Evolutionary conservation across 345 rosid genomes (phyloP), one percentile per base, ranked within the genome.

Genomic region (Moricandia arvensis): DNA sequence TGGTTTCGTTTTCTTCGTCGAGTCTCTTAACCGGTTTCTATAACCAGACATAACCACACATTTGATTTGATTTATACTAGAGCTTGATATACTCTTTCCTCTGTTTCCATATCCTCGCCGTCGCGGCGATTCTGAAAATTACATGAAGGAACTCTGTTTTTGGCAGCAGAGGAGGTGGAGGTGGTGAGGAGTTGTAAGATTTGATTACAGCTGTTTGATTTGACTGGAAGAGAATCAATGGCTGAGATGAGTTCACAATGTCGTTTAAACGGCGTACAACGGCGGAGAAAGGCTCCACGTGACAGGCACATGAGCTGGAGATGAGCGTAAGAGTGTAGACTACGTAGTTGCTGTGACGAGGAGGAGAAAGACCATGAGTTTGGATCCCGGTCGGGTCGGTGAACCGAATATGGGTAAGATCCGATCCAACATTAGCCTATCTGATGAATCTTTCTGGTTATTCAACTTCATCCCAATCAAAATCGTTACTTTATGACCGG

Each of bases 81-180:
- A 90, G 77, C 86, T 91, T 94, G 77, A 94, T 91, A 77, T 94
- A 94, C 72, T 91, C 86, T 77, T 94, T 87, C 61, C 97, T 81
- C 75, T 86, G 80, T 54, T 87, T 83, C 98, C 97, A 94, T 0
- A 94, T 85, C 84, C 87, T 91, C n/a, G 98, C 89, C 18, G 97
- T 91, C 12, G 97, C 95, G 0, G 97, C 98, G 79, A 94, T 90
- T 15, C 98, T 96, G 63, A 94, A 94, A n/a, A 94, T 96, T 33
- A 94, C 69, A 73, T 94, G 91, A 5, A 63, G 83, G 67, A 89
- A 76, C 18, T 81, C 81, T 6, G 96, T 90, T 43, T 59, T 17
- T 6, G 58, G 74, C 0, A 68, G 78, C 9, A 66, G 82, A 4
- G 29, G 3, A 3, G 29, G 29, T 3, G 76, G 74, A 16, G 21